Evolutionary conservation across 2,329 filamentous ascomycete genomes (phyloP), one percentile per base, ranked within the genome.

Genomic region (Cercospora beticola): DNA sequence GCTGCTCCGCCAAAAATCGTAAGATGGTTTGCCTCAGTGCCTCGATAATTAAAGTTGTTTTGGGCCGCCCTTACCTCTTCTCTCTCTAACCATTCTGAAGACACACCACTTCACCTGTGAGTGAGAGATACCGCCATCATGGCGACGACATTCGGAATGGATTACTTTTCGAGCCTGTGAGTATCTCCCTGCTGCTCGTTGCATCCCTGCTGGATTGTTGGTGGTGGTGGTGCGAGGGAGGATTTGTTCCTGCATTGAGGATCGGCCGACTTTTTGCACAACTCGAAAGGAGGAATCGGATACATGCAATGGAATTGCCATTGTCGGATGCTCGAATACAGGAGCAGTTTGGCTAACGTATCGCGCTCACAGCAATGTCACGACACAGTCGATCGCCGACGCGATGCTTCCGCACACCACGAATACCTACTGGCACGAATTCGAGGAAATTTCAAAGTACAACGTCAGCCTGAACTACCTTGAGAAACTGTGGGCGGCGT

Each of bases 401-500:
- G 77, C 72, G 16, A 78, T 78, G 76, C 76, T 79, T 28, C 78
- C 78, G 46, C 77, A 79, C 72, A 78, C 77, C 26, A 81, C 84
- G 64, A 84, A 86, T 71, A 87, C 87, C 59, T 91, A 90, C 80
- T 89, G 87, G 88, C 86, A 83, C 74, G 86, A 89, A 70, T 90
- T 87, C 77, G 84, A 88, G 68, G 86, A 89, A 75, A 86, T 90
- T 71, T 86, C 87, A 28, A 86, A 87, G 73, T 87, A 88, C 86
- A 95, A 97, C 87, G 87, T 96, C 67, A 88, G 93, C 74, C 89
- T 99, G 78, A 97, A 93, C 82, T 86, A 92, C 72, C 84, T 89
- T 77, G 95, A 99, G 86, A 90, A 90, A 78, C 85, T 97, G 74
- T 99, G 95, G 95, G 91, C 92, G 61, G 89, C 93, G 49, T 98